phyloP scores from a whole-genome alignment of 2,329 filamentous ascomycete species.

The Aspergillus terreus region DNA sequence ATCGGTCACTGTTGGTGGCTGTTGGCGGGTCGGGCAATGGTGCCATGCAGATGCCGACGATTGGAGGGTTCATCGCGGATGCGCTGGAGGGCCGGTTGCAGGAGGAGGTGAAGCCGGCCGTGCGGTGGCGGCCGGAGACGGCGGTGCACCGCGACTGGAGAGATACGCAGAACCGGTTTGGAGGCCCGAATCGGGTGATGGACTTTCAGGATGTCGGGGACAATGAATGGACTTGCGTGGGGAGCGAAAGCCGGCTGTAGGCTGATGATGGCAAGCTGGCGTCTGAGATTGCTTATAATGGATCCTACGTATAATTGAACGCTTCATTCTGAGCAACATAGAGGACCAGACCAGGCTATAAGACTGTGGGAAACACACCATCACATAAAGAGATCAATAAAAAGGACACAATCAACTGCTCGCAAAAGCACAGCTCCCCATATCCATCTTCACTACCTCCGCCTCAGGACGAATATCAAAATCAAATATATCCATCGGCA shows the following conservation, averaged over 20 bases:
- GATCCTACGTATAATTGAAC: too few species aligned
- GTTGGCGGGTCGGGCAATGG: conserved; percentile 52
- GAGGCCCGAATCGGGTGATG: conserved; percentile 47
- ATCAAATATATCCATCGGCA: conserved; percentile 93
- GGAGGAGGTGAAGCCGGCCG: conserved; percentile 38
- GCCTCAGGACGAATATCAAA: conserved; percentile 77
- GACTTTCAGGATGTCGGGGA: conserved; percentile 43
- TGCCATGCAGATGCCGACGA: conserved; percentile 51
- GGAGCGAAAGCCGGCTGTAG: neutral
- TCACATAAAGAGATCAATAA: neutral
- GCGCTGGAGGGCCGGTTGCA: conserved; percentile 46
- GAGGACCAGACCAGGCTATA: neutral
- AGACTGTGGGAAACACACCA: neutral
- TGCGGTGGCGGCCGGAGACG: conserved; percentile 52
- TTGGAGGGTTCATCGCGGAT: conserved; percentile 50
- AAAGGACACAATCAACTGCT: neutral
- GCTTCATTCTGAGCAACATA: too few species aligned
- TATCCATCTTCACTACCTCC: conserved; percentile 59
- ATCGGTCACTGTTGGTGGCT: conserved; percentile 44
- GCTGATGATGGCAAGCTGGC: too few species aligned
- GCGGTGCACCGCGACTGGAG: conserved; percentile 46
- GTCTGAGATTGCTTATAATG: neutral
- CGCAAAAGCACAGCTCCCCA: conserved; percentile 68
- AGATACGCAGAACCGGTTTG: conserved; percentile 48
- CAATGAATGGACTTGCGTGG: conserved; percentile 36